Percentiles rank a stretch among this genome's conserved stretches.
Conservation (phyloP, 495 filamentous ascomycete species). For the Penicillium arizonense region DNA sequence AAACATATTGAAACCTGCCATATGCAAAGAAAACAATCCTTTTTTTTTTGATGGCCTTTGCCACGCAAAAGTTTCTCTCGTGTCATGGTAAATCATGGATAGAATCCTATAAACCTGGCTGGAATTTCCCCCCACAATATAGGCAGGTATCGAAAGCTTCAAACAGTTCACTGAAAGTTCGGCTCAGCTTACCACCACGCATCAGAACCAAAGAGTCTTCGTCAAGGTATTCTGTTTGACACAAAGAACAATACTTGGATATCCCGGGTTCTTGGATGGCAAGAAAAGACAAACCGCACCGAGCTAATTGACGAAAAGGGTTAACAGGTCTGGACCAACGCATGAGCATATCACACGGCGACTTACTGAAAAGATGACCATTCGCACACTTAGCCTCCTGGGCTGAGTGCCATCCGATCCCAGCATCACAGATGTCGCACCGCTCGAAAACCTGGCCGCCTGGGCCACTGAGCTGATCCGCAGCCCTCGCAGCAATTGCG, state of each 20-base stretch:
- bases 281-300: slow-evolving; percentile 54
- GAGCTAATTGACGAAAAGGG: slow-evolving; percentile 28
- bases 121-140: slow-evolving; percentile 54
- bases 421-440: slow-evolving; percentile 48
- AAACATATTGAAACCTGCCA: too few species aligned
- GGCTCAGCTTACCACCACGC: slow-evolving; percentile 16
- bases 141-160: slow-evolving; percentile 53
- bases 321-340: background rate
- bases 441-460: slow-evolving; percentile 36
- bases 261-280: slow-evolving; percentile 54
- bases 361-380: slow-evolving; percentile 51
- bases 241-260: slow-evolving; percentile 54
- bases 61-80: background rate
- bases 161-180: slow-evolving; percentile 31
- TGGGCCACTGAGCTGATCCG: slow-evolving; percentile 19
- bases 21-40: too few species aligned
- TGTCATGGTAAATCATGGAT: background rate
- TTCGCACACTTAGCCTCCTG: slow-evolving; percentile 42
- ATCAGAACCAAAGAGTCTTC: slow-evolving; percentile 33
- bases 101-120: slow-evolving; percentile 10
- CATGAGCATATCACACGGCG: background rate
- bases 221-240: slow-evolving; percentile 47
- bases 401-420: slow-evolving; percentile 36
- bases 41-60: too few species aligned
- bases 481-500: slow-evolving; percentile 23